Conservation (phyloP, 805 yeast genomes). For the Saturnispora hagleri region DNA sequence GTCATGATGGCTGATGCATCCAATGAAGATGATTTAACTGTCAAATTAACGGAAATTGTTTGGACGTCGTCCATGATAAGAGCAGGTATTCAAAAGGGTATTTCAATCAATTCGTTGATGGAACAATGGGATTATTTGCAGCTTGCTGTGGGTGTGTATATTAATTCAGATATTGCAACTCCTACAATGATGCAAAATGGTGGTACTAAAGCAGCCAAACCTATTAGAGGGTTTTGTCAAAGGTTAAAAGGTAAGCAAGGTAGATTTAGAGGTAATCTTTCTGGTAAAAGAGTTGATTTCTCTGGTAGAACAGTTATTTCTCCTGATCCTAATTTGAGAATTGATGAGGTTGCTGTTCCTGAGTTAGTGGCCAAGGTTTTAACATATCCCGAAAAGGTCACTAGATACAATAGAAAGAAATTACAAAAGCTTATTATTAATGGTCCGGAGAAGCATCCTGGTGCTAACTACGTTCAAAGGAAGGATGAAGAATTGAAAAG, state of each 20-base stretch:
- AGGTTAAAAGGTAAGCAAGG: slow-evolving; percentile 98
- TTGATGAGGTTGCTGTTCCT: slow-evolving; percentile 98
- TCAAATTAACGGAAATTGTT: slow-evolving; percentile 89
- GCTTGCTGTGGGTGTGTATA: slow-evolving; percentile 92
- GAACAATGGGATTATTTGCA: slow-evolving; percentile 99
- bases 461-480: slow-evolving; percentile 86
- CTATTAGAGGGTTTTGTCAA: slow-evolving; percentile 94
- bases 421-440: slow-evolving; percentile 63
- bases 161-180: slow-evolving; percentile 87
- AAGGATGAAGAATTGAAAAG: slow-evolving; percentile 80
- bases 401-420: slow-evolving; percentile 75
- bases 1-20: slow-evolving; percentile 86
- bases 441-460: slow-evolving; percentile 90
- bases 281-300: slow-evolving; percentile 98
- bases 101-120: slow-evolving; percentile 86
- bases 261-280: slow-evolving; percentile 93
- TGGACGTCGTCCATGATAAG: slow-evolving; percentile 93
- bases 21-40: slow-evolving; percentile 96
- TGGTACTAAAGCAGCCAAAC: slow-evolving; percentile 50
- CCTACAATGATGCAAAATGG: slow-evolving; percentile 65
- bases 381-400: slow-evolving; percentile 93
- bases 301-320: slow-evolving; percentile 98
- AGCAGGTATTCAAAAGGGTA: slow-evolving; percentile 93
- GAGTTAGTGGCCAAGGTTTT: slow-evolving; percentile 91
- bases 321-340: slow-evolving; percentile 91